phyloP scores from a whole-genome alignment of 176 grass and related monocot genomes.

The Cenchrus purpureus region DNA sequence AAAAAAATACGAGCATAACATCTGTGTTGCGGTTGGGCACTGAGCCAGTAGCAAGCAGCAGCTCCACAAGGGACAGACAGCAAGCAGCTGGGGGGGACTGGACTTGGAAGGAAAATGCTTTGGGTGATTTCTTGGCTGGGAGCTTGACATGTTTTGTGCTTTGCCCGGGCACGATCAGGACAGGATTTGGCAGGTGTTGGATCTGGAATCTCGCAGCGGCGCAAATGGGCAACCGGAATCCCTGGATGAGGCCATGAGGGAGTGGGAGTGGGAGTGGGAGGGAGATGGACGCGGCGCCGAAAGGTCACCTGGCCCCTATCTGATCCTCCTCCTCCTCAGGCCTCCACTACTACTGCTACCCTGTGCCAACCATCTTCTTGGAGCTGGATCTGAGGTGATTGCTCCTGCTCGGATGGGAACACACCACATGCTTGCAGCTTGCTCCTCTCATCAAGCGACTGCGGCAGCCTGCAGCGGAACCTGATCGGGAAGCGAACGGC shows the following conservation, averaged over 20 bases:
- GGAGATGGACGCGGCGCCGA: neutral
- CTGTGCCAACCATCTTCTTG: slow-evolving; percentile 8
- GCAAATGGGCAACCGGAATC: neutral
- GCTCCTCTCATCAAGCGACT: no score
- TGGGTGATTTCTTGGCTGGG: neutral
- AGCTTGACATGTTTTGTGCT: neutral
- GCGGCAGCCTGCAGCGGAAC: neutral
- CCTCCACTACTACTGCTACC: neutral
- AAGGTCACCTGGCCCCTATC: neutral
- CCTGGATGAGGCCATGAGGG: neutral
- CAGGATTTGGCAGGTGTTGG: slow-evolving; percentile 23
- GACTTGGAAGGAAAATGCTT: neutral
- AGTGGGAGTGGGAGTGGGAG: no score
- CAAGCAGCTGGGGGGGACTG: neutral
- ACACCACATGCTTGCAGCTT: slow-evolving; percentile 26
- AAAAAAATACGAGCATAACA: no score
- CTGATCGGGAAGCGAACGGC: slow-evolving; percentile 15
- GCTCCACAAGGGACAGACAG: neutral
- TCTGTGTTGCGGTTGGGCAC: neutral
- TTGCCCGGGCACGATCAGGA: neutral
- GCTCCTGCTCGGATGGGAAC: neutral
- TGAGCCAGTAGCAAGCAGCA: neutral
- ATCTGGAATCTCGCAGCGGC: slow-evolving; percentile 38
- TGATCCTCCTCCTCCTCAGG: no score
- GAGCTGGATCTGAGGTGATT: slow-evolving; percentile 11